A percentile compares a stretch with the other conserved stretches of the same genome.
Evolutionary conservation across 1,284 basidiomycete species (phyloP).

Genomic region (Bjerkandera adusta): DNA sequence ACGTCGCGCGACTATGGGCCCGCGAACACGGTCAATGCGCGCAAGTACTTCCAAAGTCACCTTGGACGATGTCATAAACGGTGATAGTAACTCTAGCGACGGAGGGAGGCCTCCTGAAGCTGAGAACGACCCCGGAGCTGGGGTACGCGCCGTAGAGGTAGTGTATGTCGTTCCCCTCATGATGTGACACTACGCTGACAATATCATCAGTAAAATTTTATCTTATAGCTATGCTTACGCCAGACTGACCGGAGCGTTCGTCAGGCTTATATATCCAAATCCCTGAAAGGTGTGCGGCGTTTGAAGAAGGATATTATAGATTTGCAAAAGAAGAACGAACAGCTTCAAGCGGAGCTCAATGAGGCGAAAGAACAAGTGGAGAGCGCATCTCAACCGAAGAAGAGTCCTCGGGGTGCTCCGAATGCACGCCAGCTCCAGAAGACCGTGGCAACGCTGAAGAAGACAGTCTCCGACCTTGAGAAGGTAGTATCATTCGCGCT

Average conservation of each 20-base stretch:
- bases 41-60: conserved; percentile 1
- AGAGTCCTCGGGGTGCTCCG: conserved; percentile 21
- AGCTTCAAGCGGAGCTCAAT: conserved; percentile 27
- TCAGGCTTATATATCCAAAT: conserved; percentile 19
- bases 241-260: background rate
- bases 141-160: background rate
- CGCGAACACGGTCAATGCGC: background rate
- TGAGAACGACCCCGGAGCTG: background rate
- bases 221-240: background rate
- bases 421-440: conserved; percentile 20
- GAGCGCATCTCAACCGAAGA: conserved; percentile 26
- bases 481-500: conserved; percentile 20
- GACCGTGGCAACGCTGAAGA: conserved; percentile 25
- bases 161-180: background rate
- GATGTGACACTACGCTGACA: background rate
- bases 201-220: background rate
- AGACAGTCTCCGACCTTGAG: conserved; percentile 25
- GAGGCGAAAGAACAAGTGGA: conserved; percentile 23
- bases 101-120: background rate
- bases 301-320: conserved; percentile 20
- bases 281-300: conserved; percentile 18
- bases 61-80: background rate
- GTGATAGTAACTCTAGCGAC: background rate
- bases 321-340: conserved; percentile 24
- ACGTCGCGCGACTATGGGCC: too few species aligned